These are phyloP conservation scores for Trichoderma aggressivum DNA, from an alignment of 2,329 filamentous ascomycete species.

Conservation along the genomic window DNA sequence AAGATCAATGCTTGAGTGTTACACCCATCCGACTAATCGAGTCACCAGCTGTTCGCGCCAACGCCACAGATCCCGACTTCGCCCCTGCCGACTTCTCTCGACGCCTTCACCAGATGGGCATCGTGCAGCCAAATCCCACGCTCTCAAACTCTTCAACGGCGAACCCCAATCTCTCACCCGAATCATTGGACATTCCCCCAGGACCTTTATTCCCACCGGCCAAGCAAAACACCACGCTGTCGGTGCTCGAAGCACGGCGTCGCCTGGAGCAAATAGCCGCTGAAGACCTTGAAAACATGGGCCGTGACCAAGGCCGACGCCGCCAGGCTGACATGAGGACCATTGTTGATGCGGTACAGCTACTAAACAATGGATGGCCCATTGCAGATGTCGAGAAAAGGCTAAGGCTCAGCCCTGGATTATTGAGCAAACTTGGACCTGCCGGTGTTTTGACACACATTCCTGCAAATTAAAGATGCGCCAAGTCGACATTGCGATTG, in stretches of 20 bases:
- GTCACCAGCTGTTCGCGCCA: constrained; percentile 37
- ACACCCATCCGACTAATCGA: not conserved
- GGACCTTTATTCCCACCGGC: constrained; percentile 32
- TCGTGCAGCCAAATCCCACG: constrained; percentile 53
- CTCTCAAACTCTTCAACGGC: constrained; percentile 51
- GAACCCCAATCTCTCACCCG: constrained; percentile 19
- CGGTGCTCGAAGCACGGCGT: constrained; percentile 48
- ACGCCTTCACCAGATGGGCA: constrained; percentile 53
- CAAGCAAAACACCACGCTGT: constrained; percentile 44
- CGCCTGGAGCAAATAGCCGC: constrained; percentile 43
- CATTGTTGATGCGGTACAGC: constrained; percentile 44
- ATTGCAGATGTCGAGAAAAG: constrained; percentile 44
- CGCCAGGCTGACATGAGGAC: constrained; percentile 49
- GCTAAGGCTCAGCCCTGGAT: constrained; percentile 44
- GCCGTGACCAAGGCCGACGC: constrained; percentile 31
- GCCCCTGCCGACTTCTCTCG: constrained; percentile 45
- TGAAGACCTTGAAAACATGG: constrained; percentile 42
- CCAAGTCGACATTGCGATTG: not conserved
- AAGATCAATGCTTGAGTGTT: not conserved
- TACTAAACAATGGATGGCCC: constrained; percentile 41
- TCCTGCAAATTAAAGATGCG: constrained; percentile 23
- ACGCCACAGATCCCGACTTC: constrained; percentile 42
- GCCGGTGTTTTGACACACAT: constrained; percentile 40
- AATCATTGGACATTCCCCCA: constrained; percentile 23
- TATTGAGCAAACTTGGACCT: constrained; percentile 45